Conservation (phyloP, 2,329 filamentous ascomycete genomes). For the Curvularia sp. region DNA sequence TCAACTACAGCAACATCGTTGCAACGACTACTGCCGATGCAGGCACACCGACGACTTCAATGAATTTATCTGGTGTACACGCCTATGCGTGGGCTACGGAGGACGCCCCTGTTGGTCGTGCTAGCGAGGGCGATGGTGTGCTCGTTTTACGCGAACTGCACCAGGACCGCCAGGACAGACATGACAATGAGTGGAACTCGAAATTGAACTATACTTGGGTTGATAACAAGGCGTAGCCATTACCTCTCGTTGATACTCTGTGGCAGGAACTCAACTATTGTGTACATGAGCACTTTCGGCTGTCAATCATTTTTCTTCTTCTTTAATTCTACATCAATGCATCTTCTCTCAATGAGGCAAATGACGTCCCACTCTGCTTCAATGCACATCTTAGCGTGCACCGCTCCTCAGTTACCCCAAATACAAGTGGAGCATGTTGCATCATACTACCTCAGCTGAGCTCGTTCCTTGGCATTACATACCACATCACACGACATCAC, state of each 20-base stretch:
- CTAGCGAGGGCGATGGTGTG: conserved; percentile 24
- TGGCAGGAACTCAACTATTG: not conserved
- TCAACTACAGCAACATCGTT: conserved; percentile 13
- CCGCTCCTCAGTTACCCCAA: not conserved
- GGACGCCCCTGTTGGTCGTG: not conserved
- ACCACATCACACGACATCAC: conserved; percentile 8
- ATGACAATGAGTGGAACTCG: conserved; percentile 11
- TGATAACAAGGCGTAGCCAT: not conserved
- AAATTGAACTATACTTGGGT: conserved; percentile 8
- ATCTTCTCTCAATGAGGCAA: not conserved
- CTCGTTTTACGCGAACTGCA: conserved; percentile 40
- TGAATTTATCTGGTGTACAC: conserved; percentile 21
- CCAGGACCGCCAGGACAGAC: conserved; percentile 22
- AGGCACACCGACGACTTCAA: not conserved
- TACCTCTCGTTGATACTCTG: not conserved
- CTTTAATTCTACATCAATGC: not conserved
- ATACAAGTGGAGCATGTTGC: not conserved
- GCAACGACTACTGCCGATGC: conserved; percentile 2
- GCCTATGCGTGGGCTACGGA: conserved; percentile 38
- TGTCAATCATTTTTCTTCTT: not conserved
- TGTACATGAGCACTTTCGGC: not conserved
- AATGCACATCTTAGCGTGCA: not conserved
- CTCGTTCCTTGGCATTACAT: not conserved
- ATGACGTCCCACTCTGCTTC: not conserved
- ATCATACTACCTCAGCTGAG: not conserved